Evolutionary conservation across 345 rosid species (phyloP), one percentile per base, ranked within the genome.

Genomic region (Limnanthes douglasii): DNA sequence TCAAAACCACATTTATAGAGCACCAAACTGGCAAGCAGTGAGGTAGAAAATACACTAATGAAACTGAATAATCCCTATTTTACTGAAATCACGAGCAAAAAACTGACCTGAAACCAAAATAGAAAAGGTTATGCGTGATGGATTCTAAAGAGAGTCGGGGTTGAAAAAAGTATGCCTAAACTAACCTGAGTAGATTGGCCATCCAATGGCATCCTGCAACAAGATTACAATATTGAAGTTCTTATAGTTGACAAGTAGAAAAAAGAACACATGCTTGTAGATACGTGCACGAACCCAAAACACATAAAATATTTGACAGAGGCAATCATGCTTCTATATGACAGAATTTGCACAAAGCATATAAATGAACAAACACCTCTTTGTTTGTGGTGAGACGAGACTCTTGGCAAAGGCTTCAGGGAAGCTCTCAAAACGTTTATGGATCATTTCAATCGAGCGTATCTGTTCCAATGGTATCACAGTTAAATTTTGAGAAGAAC

Each of bases 371-470:
- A 27, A n/a, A 32, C 6, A 86, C 97, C 97, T 67, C 48, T 51
- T 66, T 8, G 49, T 72, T 38, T 54, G 56, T 12, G 61, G 57
- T 19, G 88, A 84, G 46, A 84, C 94, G 44, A 90, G 98, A 51
- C 73, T 77, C 60, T 75, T 52, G 37, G 68, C 68, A 66, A 90
- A 90, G 32, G 85, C 98, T 64, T 75, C 71, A 10, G 98, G 98
- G 44, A 90, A 90, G 66, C 82, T 74, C 85, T 90, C 96, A 64
- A 84, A 90, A 53, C 98, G 96, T 61, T 81, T 90, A 51, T 84
- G 94, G 43, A 90, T 56, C 98, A 90, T 90, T 59, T 90, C 98
- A 18, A 78, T 70, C 21, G 94, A 54, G 20, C 96, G 94, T 56
- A 90, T 90, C 98, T 90, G 59, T n/a, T n/a, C n/a, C n/a, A n/a